Conservation (phyloP, 495 filamentous ascomycete species). For the Xylaria intraflava region DNA sequence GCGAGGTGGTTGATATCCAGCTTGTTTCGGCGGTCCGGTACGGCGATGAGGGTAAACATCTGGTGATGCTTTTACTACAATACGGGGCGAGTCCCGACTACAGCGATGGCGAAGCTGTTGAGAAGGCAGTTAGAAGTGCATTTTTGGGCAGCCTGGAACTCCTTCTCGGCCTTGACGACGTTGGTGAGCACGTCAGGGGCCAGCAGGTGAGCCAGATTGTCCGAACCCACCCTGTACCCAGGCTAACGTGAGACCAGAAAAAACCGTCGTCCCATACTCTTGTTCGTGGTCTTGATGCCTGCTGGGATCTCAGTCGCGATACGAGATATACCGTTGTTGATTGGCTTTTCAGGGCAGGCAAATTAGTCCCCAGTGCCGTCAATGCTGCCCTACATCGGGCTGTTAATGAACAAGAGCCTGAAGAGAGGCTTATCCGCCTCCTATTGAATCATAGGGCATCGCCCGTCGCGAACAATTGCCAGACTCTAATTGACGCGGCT, state of each 20-base stretch:
- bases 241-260: constrained; percentile 17
- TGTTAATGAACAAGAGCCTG: constrained; percentile 39
- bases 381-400: constrained; percentile 35
- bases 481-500: constrained; percentile 38
- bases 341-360: constrained; percentile 40
- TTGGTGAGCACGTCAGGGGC: constrained; percentile 12
- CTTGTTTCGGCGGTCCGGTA: constrained; percentile 39
- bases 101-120: constrained; percentile 42
- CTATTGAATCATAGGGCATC: constrained; percentile 37
- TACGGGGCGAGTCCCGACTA: constrained; percentile 40
- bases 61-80: constrained; percentile 37
- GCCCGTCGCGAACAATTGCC: constrained; percentile 35
- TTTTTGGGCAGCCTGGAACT: constrained; percentile 39
- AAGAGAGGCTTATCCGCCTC: constrained; percentile 34
- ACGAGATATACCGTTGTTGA: constrained; percentile 36
- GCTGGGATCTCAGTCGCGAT: constrained; percentile 34
- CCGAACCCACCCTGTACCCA: not conserved
- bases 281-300: constrained; percentile 38
- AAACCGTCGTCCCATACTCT: constrained; percentile 34
- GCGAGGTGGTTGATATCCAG: constrained; percentile 39
- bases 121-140: constrained; percentile 37
- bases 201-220: not conserved
- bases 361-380: constrained; percentile 33
- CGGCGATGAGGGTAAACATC: constrained; percentile 33
- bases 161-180: constrained; percentile 34